Base-by-base conservation (phyloP, 2,329 filamentous ascomycete genomes). In the Dothidotthia symphoricarpi region DNA sequence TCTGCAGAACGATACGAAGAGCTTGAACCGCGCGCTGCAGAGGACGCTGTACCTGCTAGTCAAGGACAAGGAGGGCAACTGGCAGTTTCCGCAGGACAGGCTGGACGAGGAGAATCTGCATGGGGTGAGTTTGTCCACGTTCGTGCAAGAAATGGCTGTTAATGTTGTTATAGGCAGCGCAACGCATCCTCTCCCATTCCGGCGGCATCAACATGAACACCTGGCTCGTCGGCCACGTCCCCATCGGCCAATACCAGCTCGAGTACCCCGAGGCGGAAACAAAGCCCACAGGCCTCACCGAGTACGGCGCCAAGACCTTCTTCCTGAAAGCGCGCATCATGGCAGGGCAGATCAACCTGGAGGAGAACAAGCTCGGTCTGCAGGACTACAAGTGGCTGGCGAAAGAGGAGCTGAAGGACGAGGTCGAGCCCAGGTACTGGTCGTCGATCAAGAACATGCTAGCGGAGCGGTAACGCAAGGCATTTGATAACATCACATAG, bases 141-240 rank as follows among this genome's bases (percentile, higher is more conserved):
- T 16, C 8, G 14, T 16, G 13, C 9, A 7, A 22, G 11, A 16
- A 6, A 28, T 36, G 11, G 28, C 51, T 61, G 41, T 60, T 39
- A 25, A 39, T 52, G 31, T n/a, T 27, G 24, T 8, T 34, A 7
- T 55, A 98, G 93, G 83, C 87, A 29, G 89, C 91, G 25, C 80
- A 88, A 62, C 80, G 89, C 43, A 82, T 89, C 37, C 75, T 97
- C 16, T 75, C 83, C 35, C 77, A 87, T 57, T 75, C 88, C 3
- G 89, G 85, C 8, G 93, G 93, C 41, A 72, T 86, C 45, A 94
- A 98, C 76, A 97, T 98, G 90, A 97, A 97, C 74, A 96, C 89
- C 38, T 98, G 93, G 90, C 81, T 97, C 54, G 86, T 98, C 34
- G 91, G 89, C 44, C 89, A 89, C 57, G 85, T 86, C 41, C 93